Evolutionary conservation across 1,284 basidiomycete genomes (phyloP).

Genomic region (Microbotryum violaceum): DNA sequence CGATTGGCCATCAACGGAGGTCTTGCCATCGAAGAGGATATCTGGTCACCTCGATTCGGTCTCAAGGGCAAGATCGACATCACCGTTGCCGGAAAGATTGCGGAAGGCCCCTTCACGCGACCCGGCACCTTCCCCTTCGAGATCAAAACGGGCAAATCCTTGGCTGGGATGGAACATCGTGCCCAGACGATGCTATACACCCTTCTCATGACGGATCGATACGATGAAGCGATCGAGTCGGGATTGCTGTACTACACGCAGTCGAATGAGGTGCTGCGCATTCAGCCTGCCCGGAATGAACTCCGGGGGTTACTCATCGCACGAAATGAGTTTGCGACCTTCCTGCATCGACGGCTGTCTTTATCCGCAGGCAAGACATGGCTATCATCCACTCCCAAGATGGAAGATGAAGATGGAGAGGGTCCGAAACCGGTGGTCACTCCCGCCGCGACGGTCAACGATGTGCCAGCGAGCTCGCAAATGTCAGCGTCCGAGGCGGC

Average conservation of each 20-base stretch:
- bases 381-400: neutral
- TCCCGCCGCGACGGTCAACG: neutral
- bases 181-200: conserved; percentile 98
- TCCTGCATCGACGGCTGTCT: conserved; percentile 45
- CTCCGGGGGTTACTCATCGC: conserved; percentile 70
- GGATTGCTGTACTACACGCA: conserved; percentile 94
- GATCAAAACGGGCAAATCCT: conserved; percentile 83
- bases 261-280: conserved; percentile 73
- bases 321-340: conserved; percentile 78
- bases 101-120: conserved; percentile 20
- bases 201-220: conserved; percentile 80
- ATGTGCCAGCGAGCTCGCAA: conserved; percentile 8
- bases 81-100: conserved; percentile 60
- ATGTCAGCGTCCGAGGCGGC: conserved; percentile 19
- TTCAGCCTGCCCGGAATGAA: conserved; percentile 70
- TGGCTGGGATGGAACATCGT: conserved; percentile 78
- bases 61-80: conserved; percentile 95
- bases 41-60: conserved; percentile 91
- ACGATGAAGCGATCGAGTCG: conserved; percentile 56
- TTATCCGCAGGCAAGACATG: neutral
- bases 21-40: conserved; percentile 90
- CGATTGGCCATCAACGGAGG: conserved; percentile 64
- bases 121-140: conserved; percentile 67
- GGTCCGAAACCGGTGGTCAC: neutral
- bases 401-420: conserved; percentile 1